Percentiles rank a stretch among this genome's conserved stretches.
Conservation (phyloP, 805 yeast genomes). For the Schwanniomyces polymorphus region DNA sequence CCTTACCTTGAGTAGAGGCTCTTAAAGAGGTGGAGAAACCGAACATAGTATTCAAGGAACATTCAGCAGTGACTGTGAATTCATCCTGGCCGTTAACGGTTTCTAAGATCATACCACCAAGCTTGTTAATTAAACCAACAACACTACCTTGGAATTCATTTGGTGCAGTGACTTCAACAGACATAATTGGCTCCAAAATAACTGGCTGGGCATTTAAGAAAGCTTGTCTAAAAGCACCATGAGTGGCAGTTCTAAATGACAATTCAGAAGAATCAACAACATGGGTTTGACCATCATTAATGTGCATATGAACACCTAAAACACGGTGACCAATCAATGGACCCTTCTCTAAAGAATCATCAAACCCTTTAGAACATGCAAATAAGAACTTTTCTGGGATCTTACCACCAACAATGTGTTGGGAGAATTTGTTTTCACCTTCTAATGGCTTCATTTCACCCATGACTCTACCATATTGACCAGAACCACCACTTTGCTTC, state of each 20-base stretch:
- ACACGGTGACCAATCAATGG: conserved; percentile 95
- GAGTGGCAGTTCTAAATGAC: conserved; percentile 91
- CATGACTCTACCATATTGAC: conserved; percentile 96
- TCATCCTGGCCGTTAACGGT: conserved; percentile 95
- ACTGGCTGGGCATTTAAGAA: conserved; percentile 83
- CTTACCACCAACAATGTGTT: conserved; percentile 94
- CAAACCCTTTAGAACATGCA: conserved; percentile 95
- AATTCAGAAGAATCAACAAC: conserved; percentile 96
- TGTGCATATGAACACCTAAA: conserved; percentile 86
- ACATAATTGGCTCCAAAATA: conserved; percentile 95
- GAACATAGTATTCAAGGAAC: conserved; percentile 94
- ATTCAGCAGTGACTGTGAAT: conserved; percentile 89
- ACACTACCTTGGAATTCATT: conserved; percentile 93
- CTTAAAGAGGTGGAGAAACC: conserved; percentile 95
- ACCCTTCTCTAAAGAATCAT: conserved; percentile 92
- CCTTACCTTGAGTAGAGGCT: conserved; percentile 98
- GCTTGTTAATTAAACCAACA: conserved; percentile 87
- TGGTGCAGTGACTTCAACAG: conserved; percentile 90
- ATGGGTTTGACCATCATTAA: conserved; percentile 97
- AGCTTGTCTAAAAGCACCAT: conserved; percentile 89
- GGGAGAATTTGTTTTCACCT: conserved; percentile 72
- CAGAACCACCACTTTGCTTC: conserved; percentile 99
- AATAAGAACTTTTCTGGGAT: conserved; percentile 91
- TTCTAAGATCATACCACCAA: conserved; percentile 88
- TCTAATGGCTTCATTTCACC: conserved; percentile 72